These are phyloP conservation scores for Guillardia theta DNA, from an alignment of 78 protist genomes.

Conservation along the genomic window DNA sequence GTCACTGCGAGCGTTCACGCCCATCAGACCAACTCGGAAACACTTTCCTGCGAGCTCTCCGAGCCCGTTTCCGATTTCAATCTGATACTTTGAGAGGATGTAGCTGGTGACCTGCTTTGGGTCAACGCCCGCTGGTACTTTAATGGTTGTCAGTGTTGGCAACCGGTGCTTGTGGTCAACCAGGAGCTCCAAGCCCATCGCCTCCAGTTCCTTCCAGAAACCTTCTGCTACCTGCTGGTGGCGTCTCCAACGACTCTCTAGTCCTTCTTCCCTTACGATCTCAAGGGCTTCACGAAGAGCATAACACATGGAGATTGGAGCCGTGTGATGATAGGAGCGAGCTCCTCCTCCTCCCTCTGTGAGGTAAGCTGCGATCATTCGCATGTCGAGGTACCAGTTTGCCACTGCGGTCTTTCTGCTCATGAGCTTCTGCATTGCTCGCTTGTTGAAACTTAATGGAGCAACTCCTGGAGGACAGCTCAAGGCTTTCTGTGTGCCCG, in stretches of 20 bases:
- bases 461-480: slow-evolving; percentile 71
- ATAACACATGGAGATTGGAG: slow-evolving; percentile 58
- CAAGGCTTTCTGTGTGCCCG: slow-evolving; percentile 69
- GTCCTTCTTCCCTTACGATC: slow-evolving; percentile 63
- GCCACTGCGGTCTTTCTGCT: slow-evolving; percentile 57
- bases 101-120: slow-evolving; percentile 47
- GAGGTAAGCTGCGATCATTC: slow-evolving; percentile 56
- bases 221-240: slow-evolving; percentile 49
- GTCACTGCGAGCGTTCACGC: slow-evolving; percentile 49
- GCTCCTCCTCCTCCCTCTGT: slow-evolving; percentile 41
- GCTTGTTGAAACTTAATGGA: slow-evolving; percentile 52
- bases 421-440: slow-evolving; percentile 60
- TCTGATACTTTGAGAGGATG: slow-evolving; percentile 54
- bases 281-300: slow-evolving; percentile 60
- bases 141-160: slow-evolving; percentile 59
- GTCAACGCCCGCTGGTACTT: slow-evolving; percentile 65
- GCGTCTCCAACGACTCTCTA: slow-evolving; percentile 56
- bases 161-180: slow-evolving; percentile 57
- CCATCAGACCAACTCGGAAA: slow-evolving; percentile 75
- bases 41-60: slow-evolving; percentile 67
- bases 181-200: slow-evolving; percentile 34
- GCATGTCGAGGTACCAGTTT: slow-evolving; percentile 69
- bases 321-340: slow-evolving; percentile 68
- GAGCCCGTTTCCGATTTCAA: slow-evolving; percentile 72
- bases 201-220: slow-evolving; percentile 54